These are phyloP conservation scores for Scheffersomyces stambukii DNA, from an alignment of 1,139 yeast genomes.

Conservation along the genomic window DNA sequence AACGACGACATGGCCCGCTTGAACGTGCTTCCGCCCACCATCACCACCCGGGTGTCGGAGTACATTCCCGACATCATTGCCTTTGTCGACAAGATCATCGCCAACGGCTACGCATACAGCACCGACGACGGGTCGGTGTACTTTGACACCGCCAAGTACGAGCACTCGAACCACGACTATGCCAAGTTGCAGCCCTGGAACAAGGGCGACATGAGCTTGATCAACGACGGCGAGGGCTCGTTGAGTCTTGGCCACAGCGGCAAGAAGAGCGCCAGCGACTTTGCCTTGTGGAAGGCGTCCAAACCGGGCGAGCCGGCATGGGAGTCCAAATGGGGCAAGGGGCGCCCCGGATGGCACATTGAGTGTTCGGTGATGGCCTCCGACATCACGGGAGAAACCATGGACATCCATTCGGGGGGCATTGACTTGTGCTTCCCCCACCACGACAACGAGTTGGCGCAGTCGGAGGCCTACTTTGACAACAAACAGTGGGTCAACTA, in stretches of 20 bases:
- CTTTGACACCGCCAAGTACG: constrained; percentile 84
- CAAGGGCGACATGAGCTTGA: constrained; percentile 79
- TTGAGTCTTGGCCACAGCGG: constrained; percentile 50
- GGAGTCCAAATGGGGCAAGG: constrained; percentile 95
- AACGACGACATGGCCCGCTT: constrained; percentile 81
- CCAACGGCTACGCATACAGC: constrained; percentile 79
- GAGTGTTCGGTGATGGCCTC: constrained; percentile 99
- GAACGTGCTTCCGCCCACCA: constrained; percentile 79
- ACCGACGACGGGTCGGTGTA: constrained; percentile 91
- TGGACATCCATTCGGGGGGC: constrained; percentile 98
- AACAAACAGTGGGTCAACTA: constrained; percentile 95
- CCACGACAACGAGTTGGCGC: constrained; percentile 97
- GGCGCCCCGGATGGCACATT: constrained; percentile 99
- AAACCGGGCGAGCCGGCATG: constrained; percentile 98
- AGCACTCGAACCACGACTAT: constrained; percentile 70
- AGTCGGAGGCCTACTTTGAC: constrained; percentile 88
- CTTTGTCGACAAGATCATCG: constrained; percentile 70
- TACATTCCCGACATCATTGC: constrained; percentile 87
- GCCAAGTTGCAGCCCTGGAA: constrained; percentile 99
- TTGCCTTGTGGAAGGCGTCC: constrained; percentile 95
- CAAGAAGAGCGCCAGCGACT: constrained; percentile 79
- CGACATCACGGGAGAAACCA: constrained; percentile 72
- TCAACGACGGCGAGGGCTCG: constrained; percentile 95
- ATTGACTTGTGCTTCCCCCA: constrained; percentile 98
- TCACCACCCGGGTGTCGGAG: constrained; percentile 95